Evolutionary conservation across 2,329 filamentous ascomycete genomes (phyloP).

Genomic region (Laburnicola sp.): DNA sequence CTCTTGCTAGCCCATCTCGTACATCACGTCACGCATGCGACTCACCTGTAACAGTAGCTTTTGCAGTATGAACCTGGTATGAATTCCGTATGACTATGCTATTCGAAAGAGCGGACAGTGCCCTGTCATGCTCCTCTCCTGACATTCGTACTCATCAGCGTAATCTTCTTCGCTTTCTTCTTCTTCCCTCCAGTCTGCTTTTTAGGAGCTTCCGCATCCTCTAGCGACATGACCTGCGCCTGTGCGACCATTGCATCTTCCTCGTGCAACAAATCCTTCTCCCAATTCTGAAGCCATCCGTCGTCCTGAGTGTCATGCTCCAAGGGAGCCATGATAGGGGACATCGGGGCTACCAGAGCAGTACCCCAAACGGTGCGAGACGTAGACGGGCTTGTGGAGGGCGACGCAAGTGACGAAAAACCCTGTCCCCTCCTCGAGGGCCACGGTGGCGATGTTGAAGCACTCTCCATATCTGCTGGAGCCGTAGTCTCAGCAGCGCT

Average conservation of each 20-base stretch:
- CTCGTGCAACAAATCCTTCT: slow-evolving; percentile 72
- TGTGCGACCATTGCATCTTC: slow-evolving; percentile 53
- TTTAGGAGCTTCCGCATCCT: slow-evolving; percentile 31
- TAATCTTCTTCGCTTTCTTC: slow-evolving; percentile 71
- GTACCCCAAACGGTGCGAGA: slow-evolving; percentile 94
- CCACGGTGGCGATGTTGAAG: slow-evolving; percentile 54
- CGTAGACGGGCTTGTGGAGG: slow-evolving; percentile 78
- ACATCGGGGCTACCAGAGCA: slow-evolving; percentile 61
- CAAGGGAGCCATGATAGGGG: slow-evolving; percentile 57
- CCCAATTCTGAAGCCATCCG: slow-evolving; percentile 85
- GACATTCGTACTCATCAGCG: slow-evolving; percentile 67
- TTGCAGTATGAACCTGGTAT: background rate
- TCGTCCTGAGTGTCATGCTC: slow-evolving; percentile 60
- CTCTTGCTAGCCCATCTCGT: too few relatives aligned
- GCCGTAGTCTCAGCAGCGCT: slow-evolving; percentile 30
- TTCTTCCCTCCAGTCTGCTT: slow-evolving; percentile 54
- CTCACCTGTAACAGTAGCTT: background rate
- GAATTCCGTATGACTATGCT: background rate
- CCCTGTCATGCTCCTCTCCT: slow-evolving; percentile 55
- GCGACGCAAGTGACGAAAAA: slow-evolving; percentile 71
- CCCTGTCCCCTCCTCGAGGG: slow-evolving; percentile 57
- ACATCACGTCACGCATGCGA: background rate
- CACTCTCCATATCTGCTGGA: slow-evolving; percentile 36
- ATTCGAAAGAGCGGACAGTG: background rate
- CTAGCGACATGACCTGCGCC: slow-evolving; percentile 48